phyloP scores from a whole-genome alignment of 371 early-diverging fungal species.

The Mortierella sp. region DNA sequence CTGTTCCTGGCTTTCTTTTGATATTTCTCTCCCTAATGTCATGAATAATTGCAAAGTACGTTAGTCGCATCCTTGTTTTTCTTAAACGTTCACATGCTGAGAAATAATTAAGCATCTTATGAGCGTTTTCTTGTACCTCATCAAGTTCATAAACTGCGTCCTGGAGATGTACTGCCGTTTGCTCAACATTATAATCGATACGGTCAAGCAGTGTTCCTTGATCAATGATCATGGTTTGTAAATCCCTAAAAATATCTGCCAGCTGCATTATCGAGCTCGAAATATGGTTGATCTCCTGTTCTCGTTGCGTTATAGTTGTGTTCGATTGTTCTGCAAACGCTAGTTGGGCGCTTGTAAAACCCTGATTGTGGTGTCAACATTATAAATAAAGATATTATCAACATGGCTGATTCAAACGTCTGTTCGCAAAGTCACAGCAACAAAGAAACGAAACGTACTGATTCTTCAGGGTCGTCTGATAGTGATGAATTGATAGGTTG shows the following conservation, averaged over 20 bases:
- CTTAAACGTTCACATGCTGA: neutral
- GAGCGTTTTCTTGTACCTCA: conserved; percentile 67
- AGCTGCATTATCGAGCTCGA: conserved; percentile 92
- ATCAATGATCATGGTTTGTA: conserved; percentile 96
- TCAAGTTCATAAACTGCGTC: conserved; percentile 88
- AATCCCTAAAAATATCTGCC: conserved; percentile 91
- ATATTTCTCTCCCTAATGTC: conserved; percentile 67
- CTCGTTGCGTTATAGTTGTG: conserved; percentile 81
- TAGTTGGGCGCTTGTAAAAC: conserved; percentile 90
- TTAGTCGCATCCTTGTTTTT: neutral
- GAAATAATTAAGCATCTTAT: neutral
- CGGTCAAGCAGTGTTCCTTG: conserved; percentile 97
- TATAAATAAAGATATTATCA: neutral
- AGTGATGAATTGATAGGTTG: conserved; percentile 41
- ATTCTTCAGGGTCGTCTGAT: conserved; percentile 57
- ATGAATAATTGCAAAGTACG: neutral
- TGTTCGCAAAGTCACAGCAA: too few relatives aligned
- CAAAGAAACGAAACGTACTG: conserved; percentile 47
- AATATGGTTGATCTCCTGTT: conserved; percentile 92
- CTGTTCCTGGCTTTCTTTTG: conserved; percentile 76
- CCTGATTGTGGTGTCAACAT: conserved; percentile 55
- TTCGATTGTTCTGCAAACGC: conserved; percentile 77
- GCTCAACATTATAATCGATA: conserved; percentile 97
- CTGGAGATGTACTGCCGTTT: conserved; percentile 81
- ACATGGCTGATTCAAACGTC: neutral